These are phyloP conservation scores for Wickerhamiella infanticola DNA, from an alignment of 1,139 yeast species.

Conservation along the genomic window DNA sequence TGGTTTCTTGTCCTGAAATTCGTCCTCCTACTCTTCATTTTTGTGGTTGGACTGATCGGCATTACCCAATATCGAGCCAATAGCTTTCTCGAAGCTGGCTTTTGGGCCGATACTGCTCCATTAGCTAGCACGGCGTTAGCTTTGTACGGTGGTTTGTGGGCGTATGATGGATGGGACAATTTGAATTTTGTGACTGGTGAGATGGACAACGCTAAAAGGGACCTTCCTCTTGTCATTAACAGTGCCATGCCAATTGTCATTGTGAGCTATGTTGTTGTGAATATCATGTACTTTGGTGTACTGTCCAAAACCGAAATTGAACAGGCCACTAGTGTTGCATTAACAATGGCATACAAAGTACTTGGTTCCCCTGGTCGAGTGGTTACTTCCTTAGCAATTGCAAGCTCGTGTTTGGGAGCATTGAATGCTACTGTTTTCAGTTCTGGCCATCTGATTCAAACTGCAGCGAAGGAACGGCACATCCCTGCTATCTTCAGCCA, in stretches of 20 bases:
- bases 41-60: slow-evolving; percentile 22
- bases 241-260: slow-evolving; percentile 29
- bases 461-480: slow-evolving; percentile 25
- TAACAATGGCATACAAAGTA: slow-evolving; percentile 23
- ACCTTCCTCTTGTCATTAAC: slow-evolving; percentile 27
- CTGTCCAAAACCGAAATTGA: slow-evolving; percentile 22
- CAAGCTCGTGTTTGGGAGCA: slow-evolving; percentile 29
- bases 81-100: slow-evolving; percentile 17
- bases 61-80: slow-evolving; percentile 15
- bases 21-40: slow-evolving; percentile 20
- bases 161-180: slow-evolving; percentile 33
- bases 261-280: slow-evolving; percentile 25
- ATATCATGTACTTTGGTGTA: slow-evolving; percentile 26
- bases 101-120: slow-evolving; percentile 21
- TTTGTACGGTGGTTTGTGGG: slow-evolving; percentile 31
- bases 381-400: slow-evolving; percentile 24
- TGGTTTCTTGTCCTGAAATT: slow-evolving; percentile 25
- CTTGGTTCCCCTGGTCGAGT: slow-evolving; percentile 22
- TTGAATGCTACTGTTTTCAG: slow-evolving; percentile 28
- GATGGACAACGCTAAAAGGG: slow-evolving; percentile 25
- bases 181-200: slow-evolving; percentile 30
- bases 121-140: slow-evolving; percentile 26
- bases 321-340: slow-evolving; percentile 25
- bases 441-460: slow-evolving; percentile 25
- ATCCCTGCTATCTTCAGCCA: slow-evolving; percentile 23